phyloP scores from a whole-genome alignment of 441 rosid genomes.

The Capsella rubella region DNA sequence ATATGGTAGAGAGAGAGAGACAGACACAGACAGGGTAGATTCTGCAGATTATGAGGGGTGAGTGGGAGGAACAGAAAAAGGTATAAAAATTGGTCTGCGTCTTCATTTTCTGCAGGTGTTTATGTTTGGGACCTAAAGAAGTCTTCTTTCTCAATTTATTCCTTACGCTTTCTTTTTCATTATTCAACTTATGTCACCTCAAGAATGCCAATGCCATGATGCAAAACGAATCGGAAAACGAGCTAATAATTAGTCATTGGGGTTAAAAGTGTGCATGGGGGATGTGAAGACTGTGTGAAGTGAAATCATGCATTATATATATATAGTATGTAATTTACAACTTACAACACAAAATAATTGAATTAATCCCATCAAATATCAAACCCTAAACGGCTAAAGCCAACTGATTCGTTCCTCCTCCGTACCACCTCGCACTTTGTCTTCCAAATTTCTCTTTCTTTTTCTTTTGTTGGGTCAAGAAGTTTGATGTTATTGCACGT shows the following conservation, averaged over 20 bases:
- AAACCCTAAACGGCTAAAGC: slow-evolving; percentile 15
- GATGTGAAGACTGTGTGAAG: not conserved
- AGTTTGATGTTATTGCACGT: slow-evolving; percentile 35
- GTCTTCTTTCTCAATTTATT: slow-evolving; percentile 19
- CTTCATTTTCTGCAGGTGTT: slow-evolving; percentile 29
- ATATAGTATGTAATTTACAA: not conserved
- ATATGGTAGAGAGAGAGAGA: slow-evolving; percentile 5
- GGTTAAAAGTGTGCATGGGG: not conserved
- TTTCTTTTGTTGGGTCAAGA: not conserved
- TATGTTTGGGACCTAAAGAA: slow-evolving; percentile 36
- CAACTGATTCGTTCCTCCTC: slow-evolving; percentile 14
- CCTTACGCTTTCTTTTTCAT: slow-evolving; percentile 23
- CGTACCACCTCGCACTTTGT: slow-evolving; percentile 23
- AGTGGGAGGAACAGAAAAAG: slow-evolving; percentile 42
- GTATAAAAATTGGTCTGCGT: slow-evolving; percentile 29
- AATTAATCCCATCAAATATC: not conserved
- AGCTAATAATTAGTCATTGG: not conserved
- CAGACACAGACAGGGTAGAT: not conserved
- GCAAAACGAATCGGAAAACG: slow-evolving; percentile 4
- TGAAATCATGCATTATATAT: slow-evolving; percentile 8
- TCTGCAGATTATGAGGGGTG: slow-evolving; percentile 28
- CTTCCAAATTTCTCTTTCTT: slow-evolving; percentile 10
- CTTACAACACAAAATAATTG: not conserved
- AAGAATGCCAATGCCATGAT: slow-evolving; percentile 17
- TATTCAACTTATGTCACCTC: slow-evolving; percentile 37